Evolutionary conservation across 139 green algal species (phyloP).

Genomic region (Micractinium sp.): DNA sequence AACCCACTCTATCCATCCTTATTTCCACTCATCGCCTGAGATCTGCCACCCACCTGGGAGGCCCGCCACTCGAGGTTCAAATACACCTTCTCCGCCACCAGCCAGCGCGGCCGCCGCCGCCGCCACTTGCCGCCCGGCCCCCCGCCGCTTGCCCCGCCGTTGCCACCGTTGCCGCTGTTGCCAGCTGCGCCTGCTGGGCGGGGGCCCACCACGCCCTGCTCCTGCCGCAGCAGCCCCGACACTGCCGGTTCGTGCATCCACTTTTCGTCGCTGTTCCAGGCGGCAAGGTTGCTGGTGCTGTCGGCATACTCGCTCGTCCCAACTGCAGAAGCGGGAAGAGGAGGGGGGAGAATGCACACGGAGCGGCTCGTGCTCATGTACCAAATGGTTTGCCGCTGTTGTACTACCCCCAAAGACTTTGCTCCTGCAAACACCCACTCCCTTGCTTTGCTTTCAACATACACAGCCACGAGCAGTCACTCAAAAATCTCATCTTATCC

Average conservation of each 20-base stretch:
- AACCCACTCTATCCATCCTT: not conserved
- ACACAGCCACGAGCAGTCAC: no score
- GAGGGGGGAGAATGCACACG: not conserved
- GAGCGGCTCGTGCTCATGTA: not conserved
- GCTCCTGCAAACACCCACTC: no score
- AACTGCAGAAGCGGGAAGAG: not conserved
- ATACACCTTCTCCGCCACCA: slow-evolving; percentile 57
- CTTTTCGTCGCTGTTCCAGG: slow-evolving; percentile 58
- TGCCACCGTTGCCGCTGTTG: not conserved
- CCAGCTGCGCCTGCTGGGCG: no score
- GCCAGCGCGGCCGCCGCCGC: slow-evolving; percentile 55
- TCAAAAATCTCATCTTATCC: no score
- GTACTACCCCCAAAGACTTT: no score
- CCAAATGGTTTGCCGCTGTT: no score
- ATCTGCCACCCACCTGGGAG: no score
- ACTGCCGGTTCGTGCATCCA: slow-evolving; percentile 51
- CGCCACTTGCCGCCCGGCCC: slow-evolving; percentile 35
- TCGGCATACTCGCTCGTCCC: slow-evolving; percentile 38
- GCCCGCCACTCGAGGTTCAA: slow-evolving; percentile 47
- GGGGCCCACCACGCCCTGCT: slow-evolving; percentile 8
- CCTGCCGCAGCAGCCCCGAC: slow-evolving; percentile 44
- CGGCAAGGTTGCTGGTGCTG: slow-evolving; percentile 7
- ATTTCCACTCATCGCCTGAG: no score
- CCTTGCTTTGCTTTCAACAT: no score
- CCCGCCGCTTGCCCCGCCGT: not conserved